Evolutionary conservation across 305 asterid species (phyloP).

Genomic region (Fraxinus sp.): DNA sequence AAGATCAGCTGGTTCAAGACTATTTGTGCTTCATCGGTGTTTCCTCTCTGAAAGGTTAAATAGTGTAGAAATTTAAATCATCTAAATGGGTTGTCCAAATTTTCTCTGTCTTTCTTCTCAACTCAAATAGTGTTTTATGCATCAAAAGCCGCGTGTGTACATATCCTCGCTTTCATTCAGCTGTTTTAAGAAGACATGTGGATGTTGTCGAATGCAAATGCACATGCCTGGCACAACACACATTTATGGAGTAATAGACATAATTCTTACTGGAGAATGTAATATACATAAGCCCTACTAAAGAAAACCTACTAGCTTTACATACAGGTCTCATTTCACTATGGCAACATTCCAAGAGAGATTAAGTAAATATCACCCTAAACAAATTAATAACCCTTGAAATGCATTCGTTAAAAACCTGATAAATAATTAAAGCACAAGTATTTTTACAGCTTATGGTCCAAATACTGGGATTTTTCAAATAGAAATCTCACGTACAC

Average conservation of each 20-base stretch:
- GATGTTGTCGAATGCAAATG: background rate
- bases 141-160: background rate
- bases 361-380: background rate
- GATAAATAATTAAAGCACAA: conserved; percentile 9
- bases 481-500: conserved; percentile 51
- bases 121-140: background rate
- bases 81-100: background rate
- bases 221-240: background rate
- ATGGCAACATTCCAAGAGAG: conserved; percentile 11
- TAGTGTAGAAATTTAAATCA: background rate
- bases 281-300: background rate
- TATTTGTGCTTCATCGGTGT: background rate
- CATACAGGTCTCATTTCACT: conserved; percentile 6
- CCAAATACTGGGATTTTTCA: background rate
- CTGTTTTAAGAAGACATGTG: background rate
- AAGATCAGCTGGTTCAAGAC: background rate
- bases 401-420: background rate
- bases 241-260: background rate
- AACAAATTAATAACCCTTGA: conserved; percentile 16
- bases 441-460: background rate
- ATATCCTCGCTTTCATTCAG: background rate
- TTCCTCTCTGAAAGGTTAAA: background rate
- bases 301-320: background rate
- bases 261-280: background rate
- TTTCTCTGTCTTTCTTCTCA: background rate